Evolutionary conservation across 2,329 filamentous ascomycete species (phyloP).

Genomic region (Aspergillus sp.): DNA sequence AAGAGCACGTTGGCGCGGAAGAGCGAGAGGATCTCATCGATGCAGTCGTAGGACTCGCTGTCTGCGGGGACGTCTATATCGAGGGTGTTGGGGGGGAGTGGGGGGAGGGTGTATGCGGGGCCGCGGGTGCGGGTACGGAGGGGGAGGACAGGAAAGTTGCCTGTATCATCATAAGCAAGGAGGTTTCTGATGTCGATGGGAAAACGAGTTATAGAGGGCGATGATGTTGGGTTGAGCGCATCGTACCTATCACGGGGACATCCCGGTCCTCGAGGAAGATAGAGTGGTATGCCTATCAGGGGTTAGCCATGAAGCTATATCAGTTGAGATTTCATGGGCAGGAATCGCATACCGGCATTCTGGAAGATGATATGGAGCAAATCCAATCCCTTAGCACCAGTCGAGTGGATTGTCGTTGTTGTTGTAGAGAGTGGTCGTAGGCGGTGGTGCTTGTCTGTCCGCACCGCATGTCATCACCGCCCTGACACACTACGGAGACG

Average conservation of each 20-base stretch:
- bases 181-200: not conserved
- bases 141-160: slow-evolving; percentile 91
- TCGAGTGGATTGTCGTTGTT: slow-evolving; percentile 10
- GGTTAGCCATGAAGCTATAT: slow-evolving; percentile 3
- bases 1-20: slow-evolving; percentile 99
- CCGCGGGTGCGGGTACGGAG: slow-evolving; percentile 91
- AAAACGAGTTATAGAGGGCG: slow-evolving; percentile 20
- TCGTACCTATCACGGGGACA: slow-evolving; percentile 56
- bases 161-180: slow-evolving; percentile 30
- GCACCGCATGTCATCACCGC: slow-evolving; percentile 22
- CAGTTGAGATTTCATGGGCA: not conserved
- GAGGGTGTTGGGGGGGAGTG: slow-evolving; percentile 51
- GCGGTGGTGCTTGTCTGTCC: slow-evolving; percentile 10
- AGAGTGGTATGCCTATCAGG: slow-evolving; percentile 82
- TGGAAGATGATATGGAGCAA: slow-evolving; percentile 14
- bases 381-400: slow-evolving; percentile 14
- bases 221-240: not conserved
- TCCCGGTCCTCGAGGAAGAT: slow-evolving; percentile 81
- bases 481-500: not conserved
- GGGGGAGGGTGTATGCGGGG: slow-evolving; percentile 78
- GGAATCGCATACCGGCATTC: slow-evolving; percentile 42
- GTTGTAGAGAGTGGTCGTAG: slow-evolving; percentile 4
- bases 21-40: slow-evolving; percentile 85
- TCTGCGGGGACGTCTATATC: slow-evolving; percentile 62
- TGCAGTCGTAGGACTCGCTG: slow-evolving; percentile 87